Base-by-base conservation (phyloP, 2,329 filamentous ascomycete genomes). In the Podosphaera aphanis region DNA sequence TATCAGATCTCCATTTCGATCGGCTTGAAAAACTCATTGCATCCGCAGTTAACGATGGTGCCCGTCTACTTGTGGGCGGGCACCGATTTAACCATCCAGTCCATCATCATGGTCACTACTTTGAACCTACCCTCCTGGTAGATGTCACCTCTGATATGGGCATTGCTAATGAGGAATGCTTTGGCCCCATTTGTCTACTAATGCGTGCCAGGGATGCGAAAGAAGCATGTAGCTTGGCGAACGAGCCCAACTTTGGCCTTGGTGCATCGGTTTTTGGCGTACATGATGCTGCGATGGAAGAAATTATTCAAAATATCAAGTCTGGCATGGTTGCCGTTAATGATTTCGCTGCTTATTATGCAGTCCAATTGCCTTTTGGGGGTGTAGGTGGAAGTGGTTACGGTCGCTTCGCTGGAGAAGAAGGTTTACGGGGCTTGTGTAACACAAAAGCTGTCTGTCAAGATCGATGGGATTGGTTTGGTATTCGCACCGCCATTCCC, bases 251-350 rank as follows among this genome's bases (percentile, higher is more conserved):
- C 45, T 95, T 90, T 59, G 86, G 81, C 2, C 80, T 98, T 38
- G 90, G 90, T 45, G 79, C 83, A 37, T 84, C 79, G 36, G 82
- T 98, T 33, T 94, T 92, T 60, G 90, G 86, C 29, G 67, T 71
- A 44, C 71, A 78, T 49, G 69, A 73, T 47, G 66, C 67, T 1
- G 69, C 74, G 43, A 66, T 93, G 1, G 62, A 70, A 15, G 65
- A 65, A 15, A 74, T 92, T 23, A 74, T 88, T 1, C 63, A 63
- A 18, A 73, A 74, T 20, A 69, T 94, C 44, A 74, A 79, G 50
- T 77, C 81, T 0, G 90, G 90, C 39, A 94, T 93, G 81, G 83
- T 95, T 0, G 77, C 84, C 20, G 74, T 98, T 53, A 98, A 98
- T 60, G 90, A 98, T 64, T 98, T 98, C 57, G 90, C 79, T 18